Conservation (phyloP, 495 filamentous ascomycete species). For the Staphylotrichum longicolle region DNA sequence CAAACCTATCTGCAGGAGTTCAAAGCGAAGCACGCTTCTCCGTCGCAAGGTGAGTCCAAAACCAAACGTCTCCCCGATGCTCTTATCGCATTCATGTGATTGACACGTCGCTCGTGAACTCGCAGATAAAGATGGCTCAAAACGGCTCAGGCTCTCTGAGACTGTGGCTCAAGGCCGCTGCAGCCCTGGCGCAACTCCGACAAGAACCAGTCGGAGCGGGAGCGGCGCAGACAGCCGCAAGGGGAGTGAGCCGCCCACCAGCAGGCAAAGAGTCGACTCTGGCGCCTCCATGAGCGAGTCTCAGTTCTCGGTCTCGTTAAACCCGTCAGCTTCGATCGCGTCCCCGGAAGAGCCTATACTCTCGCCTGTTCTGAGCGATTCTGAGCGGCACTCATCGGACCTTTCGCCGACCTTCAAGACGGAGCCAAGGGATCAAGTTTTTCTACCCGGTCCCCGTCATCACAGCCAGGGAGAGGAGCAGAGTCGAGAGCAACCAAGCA, state of each 20-base stretch:
- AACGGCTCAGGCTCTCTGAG: conserved; percentile 42
- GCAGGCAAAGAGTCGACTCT: conserved; percentile 42
- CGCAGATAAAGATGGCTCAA: conserved; percentile 46
- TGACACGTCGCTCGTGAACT: background rate
- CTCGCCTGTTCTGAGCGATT: conserved; percentile 30
- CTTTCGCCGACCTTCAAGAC: conserved; percentile 31
- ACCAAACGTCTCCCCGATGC: no score
- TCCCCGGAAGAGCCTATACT: conserved; percentile 35
- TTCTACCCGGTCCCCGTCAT: conserved; percentile 15
- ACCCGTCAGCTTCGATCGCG: conserved; percentile 28
- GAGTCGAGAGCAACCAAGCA: conserved; percentile 19
- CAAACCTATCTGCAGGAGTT: conserved; percentile 69
- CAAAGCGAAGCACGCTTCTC: conserved; percentile 59
- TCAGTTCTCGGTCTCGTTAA: conserved; percentile 30
- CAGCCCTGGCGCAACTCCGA: conserved; percentile 35
- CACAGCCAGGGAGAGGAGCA: conserved; percentile 30
- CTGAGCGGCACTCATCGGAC: conserved; percentile 25
- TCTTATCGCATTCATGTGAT: no score
- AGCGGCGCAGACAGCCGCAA: conserved; percentile 44
- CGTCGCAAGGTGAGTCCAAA: conserved; percentile 43
- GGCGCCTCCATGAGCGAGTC: conserved; percentile 38
- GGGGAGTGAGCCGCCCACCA: conserved; percentile 47
- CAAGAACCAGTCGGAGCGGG: conserved; percentile 41
- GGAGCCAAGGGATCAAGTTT: conserved; percentile 18
- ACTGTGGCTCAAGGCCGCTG: conserved; percentile 24